Base-by-base conservation (phyloP, 306 rosid genomes). In the Prunus campanulata region DNA sequence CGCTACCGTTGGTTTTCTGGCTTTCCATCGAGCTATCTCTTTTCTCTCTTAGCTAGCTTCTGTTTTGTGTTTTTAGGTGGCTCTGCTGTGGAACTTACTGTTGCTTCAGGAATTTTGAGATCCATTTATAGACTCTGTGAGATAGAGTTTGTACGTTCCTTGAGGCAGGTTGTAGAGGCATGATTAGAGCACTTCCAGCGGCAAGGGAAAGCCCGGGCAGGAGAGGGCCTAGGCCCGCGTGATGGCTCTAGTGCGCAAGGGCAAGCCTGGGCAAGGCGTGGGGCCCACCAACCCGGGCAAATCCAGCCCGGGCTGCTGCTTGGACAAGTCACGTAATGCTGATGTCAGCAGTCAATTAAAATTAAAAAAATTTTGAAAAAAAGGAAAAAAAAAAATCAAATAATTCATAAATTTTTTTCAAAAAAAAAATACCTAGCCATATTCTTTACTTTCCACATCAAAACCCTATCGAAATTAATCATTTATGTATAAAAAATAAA, bases 1-100 rank as follows among this genome's bases (percentile, higher is more conserved):
- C 74, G 0, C 69, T 77, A 25, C 54, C 35, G 20, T 16, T 77
- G n/a, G 77, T 74, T 72, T 72, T 63, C 10, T 71, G 75, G 27
- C 82, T 87, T 49, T 78, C 88, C 93, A 89, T 90, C 6, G 77
- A 42, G 75, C 11, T 56, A 25, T 19, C 56, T 29, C 2, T 9
- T 47, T 9, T 47, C 3, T 25, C 19, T 47, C 13, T 6, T 76
- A 22, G 6, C 50, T 32, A 54, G n/a, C 18, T 54, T 54, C 20
- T 27, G 61, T 24, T 71, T 13, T 72, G 3, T 72, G 44, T 39
- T 1, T 50, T 13, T 52, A n/a, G 8, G 35, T 63, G 22, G 54
- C 9, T 16, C 25, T n/a, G 35, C 52, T 44, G 27, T 24, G 47
- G 27, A 39, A 39, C 49, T 67, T 8, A 39, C 6, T 48, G 44